Evolutionary conservation across 306 rosid species (phyloP), one percentile per base, ranked within the genome.

Genomic region (Oxytropis ochrocephala): DNA sequence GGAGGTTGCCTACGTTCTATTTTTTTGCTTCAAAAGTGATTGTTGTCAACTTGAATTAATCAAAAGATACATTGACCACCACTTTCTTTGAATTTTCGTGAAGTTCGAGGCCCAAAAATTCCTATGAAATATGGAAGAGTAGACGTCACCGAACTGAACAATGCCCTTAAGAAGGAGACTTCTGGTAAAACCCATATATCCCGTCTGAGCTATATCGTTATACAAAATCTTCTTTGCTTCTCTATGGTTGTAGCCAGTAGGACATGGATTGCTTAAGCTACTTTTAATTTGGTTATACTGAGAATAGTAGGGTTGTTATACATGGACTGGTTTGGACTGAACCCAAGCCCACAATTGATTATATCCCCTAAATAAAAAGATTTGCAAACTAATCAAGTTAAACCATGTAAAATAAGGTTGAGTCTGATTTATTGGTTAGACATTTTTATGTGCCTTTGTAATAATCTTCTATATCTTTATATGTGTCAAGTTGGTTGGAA

Each of bases 131-230:
- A 91, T 79, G 99, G 97, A 58, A 86, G 99, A 80, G 87, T 91
- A 49, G 96, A 91, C 67, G 89, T 74, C 62, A 62, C 91, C 10
- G 82, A 47, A 56, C 91, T 21, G 88, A 83, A 39, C 87, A 91
- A 73, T 91, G 97, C 78, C 99, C 97, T 39, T 97, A 95, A 75
- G 99, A 91, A 86, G 97, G 69, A 81, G 99, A 75, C 99, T 95
- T 84, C 97, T 47, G 89, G 99, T 95, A 64, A 87, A 56, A 38
- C 42, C 62, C 67, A 27, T 60, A 59, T 35, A 58, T 82, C 54
- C 59, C 19, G 46, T 77, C 49, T 53, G 57, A 19, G 48, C 44
- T 36, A 54, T 61, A 41, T 56, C 55, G 77, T 68, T 64, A 61
- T 67, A 33, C 29, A 49, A 19, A 47, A 35, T 66, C 44, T 64